Base-by-base conservation (phyloP, 2,329 filamentous ascomycete species). In the Acarospora socialis region DNA sequence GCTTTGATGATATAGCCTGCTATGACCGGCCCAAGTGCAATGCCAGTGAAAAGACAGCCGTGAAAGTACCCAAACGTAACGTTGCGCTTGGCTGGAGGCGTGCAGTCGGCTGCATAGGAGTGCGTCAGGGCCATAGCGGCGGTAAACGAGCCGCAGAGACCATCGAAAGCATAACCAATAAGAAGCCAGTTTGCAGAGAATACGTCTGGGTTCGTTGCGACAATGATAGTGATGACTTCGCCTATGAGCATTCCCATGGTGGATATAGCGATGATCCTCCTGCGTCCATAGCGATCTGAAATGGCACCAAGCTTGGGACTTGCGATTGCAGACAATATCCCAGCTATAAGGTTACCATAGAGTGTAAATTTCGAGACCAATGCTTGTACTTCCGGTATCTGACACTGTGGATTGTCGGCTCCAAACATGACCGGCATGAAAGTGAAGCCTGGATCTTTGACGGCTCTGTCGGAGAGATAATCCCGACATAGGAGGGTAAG, bases 1-100 rank as follows among this genome's bases (percentile, higher is more conserved):
- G 65, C 68, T 46, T 80, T 71, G 46, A 93, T 77, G 25, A 94
- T 63, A 44, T 81, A 77, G 2, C 80, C 86, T 0, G 84, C 78
- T 14, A 92, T 49, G 3, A 92, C 65, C 5, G 90, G 90, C 0
- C 90, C 90, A 19, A 87, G 56, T 0, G 90, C 87, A 27, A 95
- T 72, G n/a, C 90, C 90, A 2, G 70, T 68, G 53, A 93, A 95
- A 6, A 98, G 63, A 43, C 78, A 84, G 7, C 82, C 84, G 46
- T 95, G 82, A 46, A 95, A 77, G 50, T 86, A 87, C 5, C 83
- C 86, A 52, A 95, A 90, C 4, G 76, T 73, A 5, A 92, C 79
- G 37, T 78, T 81, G 13, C 90, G 74, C 47, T 72, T 73, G 18
- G 80, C 77, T 0, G 84, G 81, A 3, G 79, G 64, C 0, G 84